Evolutionary conservation across 1,284 basidiomycete genomes (phyloP), one percentile per base, ranked within the genome.

Genomic region (Chiua sp.): DNA sequence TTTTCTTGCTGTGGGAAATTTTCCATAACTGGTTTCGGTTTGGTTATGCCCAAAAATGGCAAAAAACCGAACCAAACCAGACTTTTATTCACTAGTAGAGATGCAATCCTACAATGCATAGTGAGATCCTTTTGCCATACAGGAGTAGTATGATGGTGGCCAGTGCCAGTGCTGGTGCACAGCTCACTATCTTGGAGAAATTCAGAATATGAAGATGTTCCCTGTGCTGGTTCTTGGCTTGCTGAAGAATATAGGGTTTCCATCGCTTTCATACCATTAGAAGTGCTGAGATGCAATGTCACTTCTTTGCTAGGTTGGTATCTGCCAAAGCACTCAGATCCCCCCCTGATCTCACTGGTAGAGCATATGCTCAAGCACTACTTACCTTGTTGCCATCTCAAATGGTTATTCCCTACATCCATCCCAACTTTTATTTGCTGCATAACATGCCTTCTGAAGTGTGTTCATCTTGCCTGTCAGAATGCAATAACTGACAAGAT

Each of bases 381-480:
- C 83, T 99, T 65, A 96, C 94, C 3, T 94, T 95, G 11, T 76
- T 99, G 53, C 98, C 98, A 1, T 88, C 92, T 10, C 94, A 99
- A 80, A 80, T 92, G 33, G 84, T 99, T 51, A 82, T 99, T 51
- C 95, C 98, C 1, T 98, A 98, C 77, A 86, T 99, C 64, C 93
- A 98, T 77, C 94, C 98, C 3, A 88, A 85, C 28, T 97, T 99
- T 80, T 98, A 98, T 80, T 94, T 94, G 6, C 78, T 99, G 63
- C 98, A 99, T 80, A 97, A 92, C 77, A 99, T 99, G 98, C 84
- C 91, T 7, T 86, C 91, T 39, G 93, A 97, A 79, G 94, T 94
- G 59, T 65, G 83, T 65, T 3, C 7, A 4, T 33, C 26, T 53
- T 32, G 16, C 16, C 55, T 48, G 28, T 55, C 12, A 55, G 55